A percentile compares a stretch with the other conserved stretches of the same genome.
Conservation (phyloP, 192 early-diverging fungal genomes). For the Oehlia diaphana region DNA sequence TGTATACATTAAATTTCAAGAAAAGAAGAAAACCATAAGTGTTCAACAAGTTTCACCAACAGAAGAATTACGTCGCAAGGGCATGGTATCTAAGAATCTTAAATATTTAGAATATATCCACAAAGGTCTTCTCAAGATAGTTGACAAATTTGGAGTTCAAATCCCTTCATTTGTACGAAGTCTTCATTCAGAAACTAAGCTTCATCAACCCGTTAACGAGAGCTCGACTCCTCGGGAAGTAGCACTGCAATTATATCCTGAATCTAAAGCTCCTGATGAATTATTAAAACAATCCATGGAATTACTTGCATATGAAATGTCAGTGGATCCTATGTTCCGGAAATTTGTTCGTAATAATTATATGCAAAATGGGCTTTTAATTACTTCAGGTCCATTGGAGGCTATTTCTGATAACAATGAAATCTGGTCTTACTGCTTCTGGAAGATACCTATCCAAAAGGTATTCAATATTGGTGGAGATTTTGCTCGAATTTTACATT, state of each 20-base stretch:
- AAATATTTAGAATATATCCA: background rate
- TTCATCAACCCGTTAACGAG: background rate
- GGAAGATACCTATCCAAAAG: background rate
- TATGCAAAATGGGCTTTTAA: slow-evolving; percentile 65
- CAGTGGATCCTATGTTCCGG: slow-evolving; percentile 77
- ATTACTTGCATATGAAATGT: slow-evolving; percentile 76
- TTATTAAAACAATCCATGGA: slow-evolving; percentile 54
- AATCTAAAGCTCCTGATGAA: background rate
- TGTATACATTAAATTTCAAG: background rate
- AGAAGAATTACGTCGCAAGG: background rate
- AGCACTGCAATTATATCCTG: background rate
- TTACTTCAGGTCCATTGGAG: slow-evolving; percentile 44
- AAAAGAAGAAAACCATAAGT: background rate
- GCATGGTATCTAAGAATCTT: background rate
- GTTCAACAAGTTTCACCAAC: background rate
- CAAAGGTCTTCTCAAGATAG: background rate
- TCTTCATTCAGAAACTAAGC: background rate
- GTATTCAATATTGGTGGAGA: slow-evolving; percentile 53
- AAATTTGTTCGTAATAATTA: slow-evolving; percentile 75
- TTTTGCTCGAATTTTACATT: slow-evolving; percentile 75
- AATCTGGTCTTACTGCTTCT: slow-evolving; percentile 38
- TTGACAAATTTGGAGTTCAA: slow-evolving; percentile 5
- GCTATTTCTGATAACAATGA: slow-evolving; percentile 74
- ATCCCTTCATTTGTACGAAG: background rate
- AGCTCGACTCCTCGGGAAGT: background rate